phyloP scores from a whole-genome alignment of 2,329 filamentous ascomycete genomes.

The Aspergillus ochraceus region DNA sequence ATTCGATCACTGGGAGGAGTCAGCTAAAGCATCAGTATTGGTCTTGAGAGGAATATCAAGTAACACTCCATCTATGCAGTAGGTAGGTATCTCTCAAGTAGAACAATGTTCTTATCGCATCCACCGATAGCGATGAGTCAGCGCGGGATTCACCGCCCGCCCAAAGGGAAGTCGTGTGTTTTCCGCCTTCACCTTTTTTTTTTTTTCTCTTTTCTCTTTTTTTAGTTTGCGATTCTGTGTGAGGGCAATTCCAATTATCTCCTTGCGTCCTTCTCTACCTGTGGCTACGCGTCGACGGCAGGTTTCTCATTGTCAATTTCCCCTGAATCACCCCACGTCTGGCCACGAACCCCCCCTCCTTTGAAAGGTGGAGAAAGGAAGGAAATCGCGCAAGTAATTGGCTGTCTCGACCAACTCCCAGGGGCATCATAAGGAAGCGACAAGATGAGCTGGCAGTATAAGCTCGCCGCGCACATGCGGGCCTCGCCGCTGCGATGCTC shows the following conservation, averaged over 20 bases:
- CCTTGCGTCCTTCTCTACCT: neutral
- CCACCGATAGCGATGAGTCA: neutral
- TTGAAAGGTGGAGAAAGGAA: neutral
- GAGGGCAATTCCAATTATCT: neutral
- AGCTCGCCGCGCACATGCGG: conserved; percentile 30
- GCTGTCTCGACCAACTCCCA: neutral
- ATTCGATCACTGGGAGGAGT: no score
- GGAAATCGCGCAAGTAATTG: conserved; percentile 11
- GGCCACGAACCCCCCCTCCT: neutral
- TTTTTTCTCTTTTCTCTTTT: neutral
- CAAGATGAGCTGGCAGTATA: conserved; percentile 33
- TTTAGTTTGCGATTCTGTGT: neutral
- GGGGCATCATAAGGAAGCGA: neutral
- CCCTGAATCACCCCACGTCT: conserved; percentile 9
- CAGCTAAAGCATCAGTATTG: no score
- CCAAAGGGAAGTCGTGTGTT: neutral
- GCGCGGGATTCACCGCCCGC: neutral
- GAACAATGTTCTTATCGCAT: no score
- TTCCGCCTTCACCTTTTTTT: neutral
- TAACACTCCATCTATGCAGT: no score
- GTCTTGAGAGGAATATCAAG: no score
- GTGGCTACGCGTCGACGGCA: no score
- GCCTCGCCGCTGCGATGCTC: conserved; percentile 30
- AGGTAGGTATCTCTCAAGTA: no score
- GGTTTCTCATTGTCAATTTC: neutral